Evolutionary conservation across 305 asterid species (phyloP), one percentile per base, ranked within the genome.

Genomic region (Fraxinus angustifolia): DNA sequence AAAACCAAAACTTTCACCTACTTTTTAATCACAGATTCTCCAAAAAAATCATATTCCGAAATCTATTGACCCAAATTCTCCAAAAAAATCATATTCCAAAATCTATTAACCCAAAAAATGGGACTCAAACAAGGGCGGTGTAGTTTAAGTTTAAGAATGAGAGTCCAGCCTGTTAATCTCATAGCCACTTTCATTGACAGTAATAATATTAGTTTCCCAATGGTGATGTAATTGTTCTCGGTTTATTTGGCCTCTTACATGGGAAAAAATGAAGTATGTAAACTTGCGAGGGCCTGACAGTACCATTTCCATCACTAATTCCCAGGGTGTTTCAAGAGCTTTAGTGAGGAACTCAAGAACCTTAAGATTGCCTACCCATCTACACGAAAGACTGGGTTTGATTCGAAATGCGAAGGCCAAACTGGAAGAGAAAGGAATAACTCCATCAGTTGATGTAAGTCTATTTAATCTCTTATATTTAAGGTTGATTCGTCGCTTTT

Each of bases 241-340:
- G 68, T 21, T 58, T 21, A 19, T 58, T 58, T 19, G 31, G 31
- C 14, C 30, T 19, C 68, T 58, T 7, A 58, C 30, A 8, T 5
- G 14, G 30, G 68, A 8, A 21, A 53, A 58, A 19, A 58, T 53
- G 26, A 50, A 14, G 23, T 12, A 53, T 16, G 62, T 56, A 56
- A 65, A 65, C 73, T 65, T 65, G 70, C 3, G 7, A 16, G 79
- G 78, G 17, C 73, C 26, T 33, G 42, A 40, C 72, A 58, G 42
- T 50, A n/a, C 65, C 73, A 23, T 70, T 75, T 80, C 45, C 80
- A 68, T 42, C 31, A 68, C 50, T 67, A 40, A 68, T 85, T 74
- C 65, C 75, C 90, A 96, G 98, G 99, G 99, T 82, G 98, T 96
- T 82, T 88, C 97, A 73, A 94, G 91, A 88, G 91, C 98, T 84